Conservation (phyloP, 2,329 filamentous ascomycete species). For the Catunica adiposa region DNA sequence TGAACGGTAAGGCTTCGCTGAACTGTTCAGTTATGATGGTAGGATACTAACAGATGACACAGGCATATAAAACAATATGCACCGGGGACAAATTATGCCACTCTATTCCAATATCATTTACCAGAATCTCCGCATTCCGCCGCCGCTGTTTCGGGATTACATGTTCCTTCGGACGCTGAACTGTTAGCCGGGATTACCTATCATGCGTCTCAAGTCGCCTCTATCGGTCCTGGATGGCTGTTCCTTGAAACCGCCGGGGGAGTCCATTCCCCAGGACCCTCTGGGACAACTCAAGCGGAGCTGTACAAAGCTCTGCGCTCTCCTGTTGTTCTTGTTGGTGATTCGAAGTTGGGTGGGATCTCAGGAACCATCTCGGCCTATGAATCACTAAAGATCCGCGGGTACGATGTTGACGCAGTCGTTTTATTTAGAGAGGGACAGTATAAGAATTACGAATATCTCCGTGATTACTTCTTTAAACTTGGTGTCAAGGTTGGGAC, state of each 20-base stretch:
- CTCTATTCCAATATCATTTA: constrained; percentile 55
- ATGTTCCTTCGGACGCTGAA: constrained; percentile 32
- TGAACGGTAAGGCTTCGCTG: constrained; percentile 36
- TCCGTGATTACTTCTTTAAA: constrained; percentile 48
- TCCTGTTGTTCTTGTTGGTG: constrained; percentile 58
- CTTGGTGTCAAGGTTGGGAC: constrained; percentile 39
- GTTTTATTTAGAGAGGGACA: constrained; percentile 49
- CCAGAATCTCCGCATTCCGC: constrained; percentile 67
- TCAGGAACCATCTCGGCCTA: constrained; percentile 65
- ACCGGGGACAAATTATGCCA: constrained; percentile 30
- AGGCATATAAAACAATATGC: constrained; percentile 50
- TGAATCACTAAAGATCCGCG: constrained; percentile 60
- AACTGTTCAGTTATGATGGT: not conserved
- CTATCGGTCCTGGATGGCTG: constrained; percentile 35
- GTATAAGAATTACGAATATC: constrained; percentile 53
- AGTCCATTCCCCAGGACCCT: constrained; percentile 62
- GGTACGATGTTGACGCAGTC: constrained; percentile 58
- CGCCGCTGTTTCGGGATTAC: constrained; percentile 33
- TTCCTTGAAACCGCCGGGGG: constrained; percentile 72
- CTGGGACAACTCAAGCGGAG: constrained; percentile 61
- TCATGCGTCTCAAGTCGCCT: constrained; percentile 28
- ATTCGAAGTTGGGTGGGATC: constrained; percentile 62
- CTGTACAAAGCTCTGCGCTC: constrained; percentile 58
- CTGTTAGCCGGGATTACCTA: constrained; percentile 33
- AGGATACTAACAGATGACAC: not conserved